These are phyloP conservation scores for Gloeopeniophorella convolvens DNA, from an alignment of 768 basidiomycete species.

Conservation along the genomic window DNA sequence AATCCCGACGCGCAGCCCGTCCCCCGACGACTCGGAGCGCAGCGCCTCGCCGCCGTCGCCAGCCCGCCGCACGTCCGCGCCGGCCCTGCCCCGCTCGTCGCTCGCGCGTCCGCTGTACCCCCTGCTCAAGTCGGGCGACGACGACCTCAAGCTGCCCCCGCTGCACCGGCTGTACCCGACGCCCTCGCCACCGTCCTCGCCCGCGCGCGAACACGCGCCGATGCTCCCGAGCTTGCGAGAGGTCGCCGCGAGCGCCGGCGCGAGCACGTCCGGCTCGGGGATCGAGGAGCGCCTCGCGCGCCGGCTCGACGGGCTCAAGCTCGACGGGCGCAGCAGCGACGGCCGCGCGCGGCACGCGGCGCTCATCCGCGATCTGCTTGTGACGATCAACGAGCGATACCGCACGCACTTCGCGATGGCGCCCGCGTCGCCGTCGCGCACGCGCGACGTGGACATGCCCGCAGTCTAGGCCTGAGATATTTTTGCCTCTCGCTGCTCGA, in stretches of 20 bases:
- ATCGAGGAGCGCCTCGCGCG: slow-evolving; percentile 17
- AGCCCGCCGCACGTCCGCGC: slow-evolving; percentile 35
- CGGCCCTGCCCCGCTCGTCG: slow-evolving; percentile 14
- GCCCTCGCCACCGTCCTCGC: slow-evolving; percentile 37
- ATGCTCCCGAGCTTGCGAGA: slow-evolving; percentile 19
- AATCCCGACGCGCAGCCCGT: slow-evolving; percentile 24
- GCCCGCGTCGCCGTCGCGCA: slow-evolving; percentile 18
- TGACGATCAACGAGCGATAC: slow-evolving; percentile 63
- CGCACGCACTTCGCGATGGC: slow-evolving; percentile 35
- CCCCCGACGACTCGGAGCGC: slow-evolving; percentile 44
- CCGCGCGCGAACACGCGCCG: slow-evolving; percentile 2
- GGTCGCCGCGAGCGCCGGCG: slow-evolving; percentile 17
- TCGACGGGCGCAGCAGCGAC: slow-evolving; percentile 27
- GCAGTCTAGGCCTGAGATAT: slow-evolving; percentile 25
- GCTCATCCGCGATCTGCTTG: slow-evolving; percentile 60
- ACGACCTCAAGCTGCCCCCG: slow-evolving; percentile 60
- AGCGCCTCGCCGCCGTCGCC: slow-evolving; percentile 29
- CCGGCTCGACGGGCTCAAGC: slow-evolving; percentile 16
- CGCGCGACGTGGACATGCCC: slow-evolving; percentile 41
- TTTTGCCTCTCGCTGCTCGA: no score
- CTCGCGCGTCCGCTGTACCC: slow-evolving; percentile 42
- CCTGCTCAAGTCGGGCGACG: slow-evolving; percentile 57
- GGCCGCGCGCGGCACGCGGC: slow-evolving; percentile 59
- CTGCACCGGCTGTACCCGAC: slow-evolving; percentile 47
- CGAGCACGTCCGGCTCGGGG: slow-evolving; percentile 9